phyloP scores from a whole-genome alignment of 2,329 filamentous ascomycete species.

The Colletotrichum simmondsii region DNA sequence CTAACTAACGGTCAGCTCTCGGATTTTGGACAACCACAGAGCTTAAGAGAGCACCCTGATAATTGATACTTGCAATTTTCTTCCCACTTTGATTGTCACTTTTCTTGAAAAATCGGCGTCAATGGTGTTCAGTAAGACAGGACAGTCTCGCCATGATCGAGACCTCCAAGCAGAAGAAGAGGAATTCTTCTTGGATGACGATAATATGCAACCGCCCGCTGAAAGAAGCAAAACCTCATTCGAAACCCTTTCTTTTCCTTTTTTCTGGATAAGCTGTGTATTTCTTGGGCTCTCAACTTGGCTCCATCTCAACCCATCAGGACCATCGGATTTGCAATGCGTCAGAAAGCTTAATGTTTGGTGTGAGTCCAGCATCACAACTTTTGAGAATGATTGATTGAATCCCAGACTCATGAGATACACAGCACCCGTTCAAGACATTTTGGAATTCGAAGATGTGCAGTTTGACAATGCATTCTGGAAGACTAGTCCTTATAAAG shows the following conservation, averaged over 20 bases:
- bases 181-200: neutral
- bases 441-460: conserved; percentile 16
- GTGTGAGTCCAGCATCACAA: neutral
- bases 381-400: neutral
- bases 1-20: neutral
- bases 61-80: neutral
- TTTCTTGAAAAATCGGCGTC: neutral
- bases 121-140: neutral
- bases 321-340: conserved; percentile 8
- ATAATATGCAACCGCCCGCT: neutral
- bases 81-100: neutral
- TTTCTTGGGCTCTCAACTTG: neutral
- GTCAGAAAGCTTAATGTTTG: neutral
- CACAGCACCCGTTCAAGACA: neutral
- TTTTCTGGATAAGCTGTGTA: neutral
- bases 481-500: conserved; percentile 25
- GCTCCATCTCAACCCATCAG: conserved; percentile 1
- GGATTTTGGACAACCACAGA: neutral
- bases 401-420: neutral
- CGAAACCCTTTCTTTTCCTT: neutral
- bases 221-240: neutral
- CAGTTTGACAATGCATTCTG: conserved; percentile 23
- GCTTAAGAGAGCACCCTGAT: neutral
- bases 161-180: neutral
- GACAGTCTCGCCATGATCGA: neutral